Conservation (phyloP, 2,329 filamentous ascomycete genomes). For the Fusarium dlaminii region DNA sequence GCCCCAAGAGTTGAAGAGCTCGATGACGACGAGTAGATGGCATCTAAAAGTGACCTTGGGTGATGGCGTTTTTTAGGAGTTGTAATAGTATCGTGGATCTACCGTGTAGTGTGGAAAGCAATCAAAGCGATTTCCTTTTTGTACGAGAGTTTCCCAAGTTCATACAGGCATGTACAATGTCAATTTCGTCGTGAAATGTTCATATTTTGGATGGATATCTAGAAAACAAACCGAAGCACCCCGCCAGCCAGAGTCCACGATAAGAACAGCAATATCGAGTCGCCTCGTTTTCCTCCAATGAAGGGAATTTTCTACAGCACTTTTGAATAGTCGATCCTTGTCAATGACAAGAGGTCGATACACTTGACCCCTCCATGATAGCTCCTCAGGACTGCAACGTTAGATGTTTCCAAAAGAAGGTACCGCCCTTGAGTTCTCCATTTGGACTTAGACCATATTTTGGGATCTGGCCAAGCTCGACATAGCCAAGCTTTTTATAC, state of each 20-base stretch:
- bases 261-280: constrained; percentile 39
- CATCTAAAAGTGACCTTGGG: constrained; percentile 20
- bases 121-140: constrained; percentile 20
- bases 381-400: constrained; percentile 43
- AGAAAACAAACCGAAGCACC: constrained; percentile 36
- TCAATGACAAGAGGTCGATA: neutral
- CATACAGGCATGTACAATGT: neutral
- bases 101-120: constrained; percentile 20
- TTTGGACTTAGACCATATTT: constrained; percentile 61
- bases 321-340: neutral
- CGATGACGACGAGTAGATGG: constrained; percentile 57
- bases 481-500: constrained; percentile 66
- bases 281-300: constrained; percentile 36
- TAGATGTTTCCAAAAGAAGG: constrained; percentile 68
- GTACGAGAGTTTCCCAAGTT: neutral
- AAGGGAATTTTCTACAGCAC: constrained; percentile 29
- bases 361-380: neutral
- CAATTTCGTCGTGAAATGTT: neutral
- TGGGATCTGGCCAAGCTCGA: constrained; percentile 64
- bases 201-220: constrained; percentile 23
- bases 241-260: constrained; percentile 22
- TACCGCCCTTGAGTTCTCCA: constrained; percentile 59
- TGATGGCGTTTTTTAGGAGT: constrained; percentile 40
- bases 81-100: constrained; percentile 38
- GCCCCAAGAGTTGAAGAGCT: constrained; percentile 65